phyloP scores from a whole-genome alignment of 805 yeast species.

The Suhomyces prunicola region DNA sequence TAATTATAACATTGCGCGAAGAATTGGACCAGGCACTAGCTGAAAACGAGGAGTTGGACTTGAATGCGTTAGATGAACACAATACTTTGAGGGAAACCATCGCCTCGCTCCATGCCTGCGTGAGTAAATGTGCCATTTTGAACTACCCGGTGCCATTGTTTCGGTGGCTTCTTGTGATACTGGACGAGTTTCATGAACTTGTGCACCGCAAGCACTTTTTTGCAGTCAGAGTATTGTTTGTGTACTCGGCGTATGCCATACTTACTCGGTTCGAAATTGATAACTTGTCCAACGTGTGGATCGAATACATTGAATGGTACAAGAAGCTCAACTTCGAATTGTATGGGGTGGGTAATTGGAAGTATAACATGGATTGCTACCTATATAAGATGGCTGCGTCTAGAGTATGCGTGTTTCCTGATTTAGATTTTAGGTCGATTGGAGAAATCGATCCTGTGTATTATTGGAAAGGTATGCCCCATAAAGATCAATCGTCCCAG shows the following conservation, averaged over 20 bases:
- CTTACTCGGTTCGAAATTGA: slow-evolving; percentile 21
- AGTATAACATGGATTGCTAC: slow-evolving; percentile 9
- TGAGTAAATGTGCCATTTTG: slow-evolving; percentile 10
- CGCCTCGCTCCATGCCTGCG: slow-evolving; percentile 11
- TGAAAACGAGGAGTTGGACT: not conserved
- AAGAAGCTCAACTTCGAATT: slow-evolving; percentile 9
- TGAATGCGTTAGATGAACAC: not conserved
- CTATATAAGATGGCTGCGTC: slow-evolving; percentile 5
- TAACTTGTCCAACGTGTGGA: slow-evolving; percentile 25
- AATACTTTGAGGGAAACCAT: slow-evolving; percentile 7
- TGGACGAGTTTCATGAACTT: slow-evolving; percentile 15
- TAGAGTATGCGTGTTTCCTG: not conserved
- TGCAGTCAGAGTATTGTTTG: slow-evolving; percentile 25
- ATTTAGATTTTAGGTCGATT: not conserved
- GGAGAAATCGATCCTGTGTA: slow-evolving; percentile 3
- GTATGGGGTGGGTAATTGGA: slow-evolving; percentile 12
- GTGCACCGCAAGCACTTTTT: slow-evolving; percentile 18
- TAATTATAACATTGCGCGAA: slow-evolving; percentile 5
- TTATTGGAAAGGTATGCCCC: not conserved
- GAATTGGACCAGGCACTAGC: slow-evolving; percentile 1
- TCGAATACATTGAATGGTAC: slow-evolving; percentile 21
- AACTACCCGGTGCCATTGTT: slow-evolving; percentile 32
- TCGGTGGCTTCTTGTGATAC: slow-evolving; percentile 21
- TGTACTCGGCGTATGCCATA: slow-evolving; percentile 17
- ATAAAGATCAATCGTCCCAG: not conserved